A percentile compares a stretch with the other conserved stretches of the same genome.
Evolutionary conservation across 768 basidiomycete species (phyloP).

Genomic region (Xerocomellus intermedius): DNA sequence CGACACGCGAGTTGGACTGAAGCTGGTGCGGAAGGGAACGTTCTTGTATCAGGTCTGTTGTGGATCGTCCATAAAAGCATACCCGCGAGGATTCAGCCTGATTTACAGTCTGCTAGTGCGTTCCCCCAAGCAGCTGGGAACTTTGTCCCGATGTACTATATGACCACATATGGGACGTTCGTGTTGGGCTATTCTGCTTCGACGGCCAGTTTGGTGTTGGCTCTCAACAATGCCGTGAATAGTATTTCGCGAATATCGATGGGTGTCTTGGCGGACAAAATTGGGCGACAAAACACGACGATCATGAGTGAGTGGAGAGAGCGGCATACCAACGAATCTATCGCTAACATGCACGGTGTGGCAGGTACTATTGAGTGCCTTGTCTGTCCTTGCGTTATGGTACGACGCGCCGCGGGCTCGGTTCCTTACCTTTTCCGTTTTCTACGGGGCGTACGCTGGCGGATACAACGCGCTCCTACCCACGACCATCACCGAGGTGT

Average conservation of each 20-base stretch:
- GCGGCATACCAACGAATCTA: no score
- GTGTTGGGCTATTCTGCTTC: not conserved
- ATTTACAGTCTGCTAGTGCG: not conserved
- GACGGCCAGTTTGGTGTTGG: not conserved
- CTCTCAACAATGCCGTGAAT: not conserved
- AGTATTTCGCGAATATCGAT: not conserved
- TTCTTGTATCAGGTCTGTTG: constrained; percentile 5
- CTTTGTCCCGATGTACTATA: not conserved
- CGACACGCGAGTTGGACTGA: not conserved
- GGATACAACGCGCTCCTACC: not conserved
- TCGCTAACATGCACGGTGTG: no score
- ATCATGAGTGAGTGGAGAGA: not conserved
- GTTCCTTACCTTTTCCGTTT: not conserved
- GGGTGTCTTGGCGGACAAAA: constrained; percentile 1
- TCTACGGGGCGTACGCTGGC: not conserved
- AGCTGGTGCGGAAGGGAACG: not conserved
- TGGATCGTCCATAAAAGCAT: not conserved
- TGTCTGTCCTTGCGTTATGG: not conserved
- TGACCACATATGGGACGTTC: not conserved
- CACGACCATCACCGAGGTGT: constrained; percentile 7
- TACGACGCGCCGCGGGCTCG: not conserved
- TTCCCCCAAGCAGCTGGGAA: constrained; percentile 1
- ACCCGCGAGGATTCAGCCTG: not conserved
- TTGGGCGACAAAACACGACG: not conserved
- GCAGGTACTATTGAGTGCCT: no score